A percentile compares a stretch with the other conserved stretches of the same genome.
These are phyloP conservation scores for Avena insularis DNA, from an alignment of 176 grass and related monocot species.

Conservation along the genomic window DNA sequence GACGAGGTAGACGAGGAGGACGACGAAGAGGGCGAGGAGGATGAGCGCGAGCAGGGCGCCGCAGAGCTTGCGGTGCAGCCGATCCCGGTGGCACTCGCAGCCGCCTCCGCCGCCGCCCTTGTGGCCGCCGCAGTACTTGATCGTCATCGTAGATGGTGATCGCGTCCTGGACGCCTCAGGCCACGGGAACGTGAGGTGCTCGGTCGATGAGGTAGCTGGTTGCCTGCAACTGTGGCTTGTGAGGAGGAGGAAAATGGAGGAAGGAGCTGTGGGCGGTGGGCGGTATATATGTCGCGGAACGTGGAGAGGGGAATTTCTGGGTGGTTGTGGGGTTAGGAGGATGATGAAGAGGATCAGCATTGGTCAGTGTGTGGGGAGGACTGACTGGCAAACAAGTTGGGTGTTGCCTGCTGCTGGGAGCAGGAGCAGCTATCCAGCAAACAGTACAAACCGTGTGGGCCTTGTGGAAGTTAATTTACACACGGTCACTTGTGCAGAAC, in stretches of 20 bases:
- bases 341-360: slow-evolving; percentile 34
- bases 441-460: no score
- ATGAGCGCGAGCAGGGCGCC: background rate
- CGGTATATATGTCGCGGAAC: slow-evolving; percentile 33
- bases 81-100: slow-evolving; percentile 39
- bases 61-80: background rate
- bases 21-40: slow-evolving; percentile 32
- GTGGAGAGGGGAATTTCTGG: background rate
- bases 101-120: background rate
- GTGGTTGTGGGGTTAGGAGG: slow-evolving; percentile 13
- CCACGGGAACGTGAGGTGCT: background rate
- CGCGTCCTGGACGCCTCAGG: background rate
- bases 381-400: background rate
- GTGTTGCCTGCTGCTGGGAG: slow-evolving; percentile 22
- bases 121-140: slow-evolving; percentile 64
- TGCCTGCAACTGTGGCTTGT: background rate
- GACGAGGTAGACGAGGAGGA: slow-evolving; percentile 57
- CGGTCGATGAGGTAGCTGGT: background rate
- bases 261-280: background rate
- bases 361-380: slow-evolving; percentile 19
- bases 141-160: background rate
- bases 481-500: no score
- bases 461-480: no score
- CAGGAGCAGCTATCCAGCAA: background rate
- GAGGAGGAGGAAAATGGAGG: background rate